Percentiles rank a stretch among this genome's conserved stretches.
Conservation (phyloP, 2,329 filamentous ascomycete genomes). For the Cladosporium sp. region DNA sequence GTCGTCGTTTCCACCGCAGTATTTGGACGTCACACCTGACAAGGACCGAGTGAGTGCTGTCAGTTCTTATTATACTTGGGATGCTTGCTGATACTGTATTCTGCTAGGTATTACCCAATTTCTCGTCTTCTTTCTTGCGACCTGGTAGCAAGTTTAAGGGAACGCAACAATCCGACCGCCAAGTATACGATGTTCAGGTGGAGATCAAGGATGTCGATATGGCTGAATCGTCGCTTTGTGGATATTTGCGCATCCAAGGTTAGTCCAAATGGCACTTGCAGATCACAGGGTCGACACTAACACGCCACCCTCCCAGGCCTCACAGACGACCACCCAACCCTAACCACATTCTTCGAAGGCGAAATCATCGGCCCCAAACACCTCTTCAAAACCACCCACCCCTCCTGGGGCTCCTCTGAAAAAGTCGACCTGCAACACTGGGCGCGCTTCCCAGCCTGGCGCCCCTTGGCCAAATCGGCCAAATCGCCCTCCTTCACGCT, state of each 20-base stretch:
- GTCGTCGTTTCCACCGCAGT: slow-evolving; percentile 23
- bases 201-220: slow-evolving; percentile 97
- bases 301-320: slow-evolving; percentile 60
- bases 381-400: slow-evolving; percentile 86
- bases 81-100: not conserved
- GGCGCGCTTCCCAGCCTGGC: slow-evolving; percentile 85
- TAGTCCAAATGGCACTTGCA: slow-evolving; percentile 25
- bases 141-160: slow-evolving; percentile 86
- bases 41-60: slow-evolving; percentile 8
- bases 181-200: slow-evolving; percentile 93
- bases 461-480: slow-evolving; percentile 68
- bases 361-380: slow-evolving; percentile 96
- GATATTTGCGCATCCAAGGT: slow-evolving; percentile 96
- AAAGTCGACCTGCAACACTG: slow-evolving; percentile 93
- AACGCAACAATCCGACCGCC: slow-evolving; percentile 88
- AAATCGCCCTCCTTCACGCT: slow-evolving; percentile 59
- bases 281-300: too few species aligned
- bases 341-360: slow-evolving; percentile 97
- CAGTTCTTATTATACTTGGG: not conserved
- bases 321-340: slow-evolving; percentile 92
- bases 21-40: slow-evolving; percentile 10
- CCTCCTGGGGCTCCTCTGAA: slow-evolving; percentile 86
- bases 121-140: slow-evolving; percentile 83
- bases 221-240: slow-evolving; percentile 89
- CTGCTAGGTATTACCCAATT: slow-evolving; percentile 67